Conservation (phyloP, 352 stramenopile species). For the Pythium dissotocum region DNA sequence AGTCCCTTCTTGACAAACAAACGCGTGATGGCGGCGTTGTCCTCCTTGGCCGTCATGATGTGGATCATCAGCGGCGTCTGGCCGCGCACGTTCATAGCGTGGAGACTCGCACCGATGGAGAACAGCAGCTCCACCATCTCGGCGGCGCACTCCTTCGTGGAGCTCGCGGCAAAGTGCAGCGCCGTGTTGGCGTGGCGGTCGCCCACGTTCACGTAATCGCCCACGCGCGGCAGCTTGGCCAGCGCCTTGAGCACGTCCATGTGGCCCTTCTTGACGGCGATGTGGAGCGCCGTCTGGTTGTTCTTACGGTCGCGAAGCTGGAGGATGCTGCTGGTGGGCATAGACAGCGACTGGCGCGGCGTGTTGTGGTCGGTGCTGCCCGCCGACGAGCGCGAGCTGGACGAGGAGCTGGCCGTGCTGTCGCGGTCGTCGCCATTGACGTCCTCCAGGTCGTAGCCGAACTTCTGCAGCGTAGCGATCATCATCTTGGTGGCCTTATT, state of each 20-base stretch:
- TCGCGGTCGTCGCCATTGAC: slow-evolving; percentile 22
- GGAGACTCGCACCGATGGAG: slow-evolving; percentile 56
- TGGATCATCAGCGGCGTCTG: slow-evolving; percentile 86
- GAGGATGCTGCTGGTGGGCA: slow-evolving; percentile 59
- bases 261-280: slow-evolving; percentile 82
- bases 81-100: slow-evolving; percentile 72
- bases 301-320: slow-evolving; percentile 82
- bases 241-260: slow-evolving; percentile 78
- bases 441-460: slow-evolving; percentile 75
- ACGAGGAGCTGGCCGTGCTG: slow-evolving; percentile 26
- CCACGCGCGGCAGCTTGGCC: slow-evolving; percentile 68
- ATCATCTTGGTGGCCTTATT: slow-evolving; percentile 63
- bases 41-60: slow-evolving; percentile 70
- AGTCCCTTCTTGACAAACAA: slow-evolving; percentile 55
- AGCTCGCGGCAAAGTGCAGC: slow-evolving; percentile 81
- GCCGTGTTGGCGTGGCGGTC: slow-evolving; percentile 82
- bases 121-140: slow-evolving; percentile 78
- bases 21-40: slow-evolving; percentile 56
- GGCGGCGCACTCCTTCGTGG: slow-evolving; percentile 46
- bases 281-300: slow-evolving; percentile 83
- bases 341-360: slow-evolving; percentile 24
- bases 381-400: slow-evolving; percentile 34
- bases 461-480: slow-evolving; percentile 82
- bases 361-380: slow-evolving; percentile 19
- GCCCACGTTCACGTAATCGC: slow-evolving; percentile 73